Evolutionary conservation across 352 stramenopile species (phyloP).

Genomic region (Phytopythium delawarense): DNA sequence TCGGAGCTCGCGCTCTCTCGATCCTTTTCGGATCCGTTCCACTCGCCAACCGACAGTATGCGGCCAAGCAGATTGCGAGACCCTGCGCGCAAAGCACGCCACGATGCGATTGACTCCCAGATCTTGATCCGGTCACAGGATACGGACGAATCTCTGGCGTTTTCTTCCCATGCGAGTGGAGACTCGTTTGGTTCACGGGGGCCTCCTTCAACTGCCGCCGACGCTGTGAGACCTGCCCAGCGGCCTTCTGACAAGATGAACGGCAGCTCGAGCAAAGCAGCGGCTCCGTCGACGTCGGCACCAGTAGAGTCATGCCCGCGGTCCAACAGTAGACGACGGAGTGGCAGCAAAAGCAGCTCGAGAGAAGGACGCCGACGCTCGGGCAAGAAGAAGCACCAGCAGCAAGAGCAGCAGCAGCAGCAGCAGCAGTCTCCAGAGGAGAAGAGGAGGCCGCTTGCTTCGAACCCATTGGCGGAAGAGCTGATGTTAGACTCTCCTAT

Average conservation of each 20-base stretch:
- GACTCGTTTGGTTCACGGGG: background rate
- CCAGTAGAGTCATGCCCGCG: background rate
- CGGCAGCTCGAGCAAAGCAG: background rate
- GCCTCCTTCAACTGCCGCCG: too few species aligned
- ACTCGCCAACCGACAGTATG: conserved; percentile 37
- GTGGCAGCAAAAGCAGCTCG: conserved; percentile 4
- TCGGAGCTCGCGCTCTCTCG: conserved; percentile 33
- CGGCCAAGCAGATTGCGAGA: conserved; percentile 27
- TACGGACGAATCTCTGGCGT: conserved; percentile 15
- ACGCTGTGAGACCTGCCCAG: background rate
- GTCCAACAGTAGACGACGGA: background rate
- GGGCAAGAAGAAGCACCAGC: background rate
- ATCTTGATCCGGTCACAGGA: conserved; percentile 52
- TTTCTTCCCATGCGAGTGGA: background rate
- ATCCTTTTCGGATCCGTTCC: conserved; percentile 63
- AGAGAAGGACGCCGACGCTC: conserved; percentile 1
- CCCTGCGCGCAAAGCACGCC: conserved; percentile 16
- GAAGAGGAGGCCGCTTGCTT: background rate
- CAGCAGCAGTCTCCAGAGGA: background rate
- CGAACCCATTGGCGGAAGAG: conserved; percentile 14
- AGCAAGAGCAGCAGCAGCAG: background rate
- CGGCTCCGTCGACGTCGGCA: conserved; percentile 2
- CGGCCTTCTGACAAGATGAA: background rate
- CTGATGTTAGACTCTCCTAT: conserved; percentile 26
- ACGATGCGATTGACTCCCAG: conserved; percentile 33